Percentiles rank a stretch among this genome's conserved stretches.
Conservation (phyloP, 1,139 yeast species). For the Schwanniomyces etchellsii region DNA sequence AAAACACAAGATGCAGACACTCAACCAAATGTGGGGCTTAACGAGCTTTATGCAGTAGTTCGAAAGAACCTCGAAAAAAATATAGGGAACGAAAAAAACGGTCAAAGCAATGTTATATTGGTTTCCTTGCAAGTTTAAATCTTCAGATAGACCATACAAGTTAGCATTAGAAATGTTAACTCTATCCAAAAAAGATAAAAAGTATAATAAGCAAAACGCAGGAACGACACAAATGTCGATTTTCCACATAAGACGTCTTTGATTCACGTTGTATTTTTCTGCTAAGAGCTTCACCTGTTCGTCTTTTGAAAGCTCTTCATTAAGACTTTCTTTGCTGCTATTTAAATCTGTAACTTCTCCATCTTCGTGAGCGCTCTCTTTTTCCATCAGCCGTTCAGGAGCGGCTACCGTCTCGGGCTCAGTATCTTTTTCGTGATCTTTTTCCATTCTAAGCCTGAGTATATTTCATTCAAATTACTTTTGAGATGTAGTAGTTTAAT, state of each 20-base stretch:
- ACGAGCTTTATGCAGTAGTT: conserved; percentile 56
- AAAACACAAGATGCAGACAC: conserved; percentile 50
- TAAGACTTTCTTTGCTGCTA: no score
- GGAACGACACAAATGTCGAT: conserved; percentile 64
- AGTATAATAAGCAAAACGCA: conserved; percentile 62
- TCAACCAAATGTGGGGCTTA: conserved; percentile 62
- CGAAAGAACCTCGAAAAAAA: conserved; percentile 61
- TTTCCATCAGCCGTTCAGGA: no score
- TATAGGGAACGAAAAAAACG: conserved; percentile 68
- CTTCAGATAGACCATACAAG: conserved; percentile 55
- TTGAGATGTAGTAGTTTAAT: no score
- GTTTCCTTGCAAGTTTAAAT: conserved; percentile 46
- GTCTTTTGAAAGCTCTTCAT: conserved; percentile 8
- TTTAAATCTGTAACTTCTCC: background rate
- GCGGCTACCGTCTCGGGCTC: no score
- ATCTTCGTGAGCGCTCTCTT: background rate
- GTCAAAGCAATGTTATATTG: conserved; percentile 63
- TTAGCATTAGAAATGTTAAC: conserved; percentile 74
- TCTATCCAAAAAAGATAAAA: conserved; percentile 65
- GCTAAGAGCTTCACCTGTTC: conserved; percentile 25
- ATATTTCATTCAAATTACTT: no score
- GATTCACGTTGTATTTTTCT: conserved; percentile 28
- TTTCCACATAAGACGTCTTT: conserved; percentile 52
- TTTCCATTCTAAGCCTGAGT: no score
- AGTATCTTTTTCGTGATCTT: no score